phyloP scores from a whole-genome alignment of 768 basidiomycete species.

The Basidioascus undulatus region DNA sequence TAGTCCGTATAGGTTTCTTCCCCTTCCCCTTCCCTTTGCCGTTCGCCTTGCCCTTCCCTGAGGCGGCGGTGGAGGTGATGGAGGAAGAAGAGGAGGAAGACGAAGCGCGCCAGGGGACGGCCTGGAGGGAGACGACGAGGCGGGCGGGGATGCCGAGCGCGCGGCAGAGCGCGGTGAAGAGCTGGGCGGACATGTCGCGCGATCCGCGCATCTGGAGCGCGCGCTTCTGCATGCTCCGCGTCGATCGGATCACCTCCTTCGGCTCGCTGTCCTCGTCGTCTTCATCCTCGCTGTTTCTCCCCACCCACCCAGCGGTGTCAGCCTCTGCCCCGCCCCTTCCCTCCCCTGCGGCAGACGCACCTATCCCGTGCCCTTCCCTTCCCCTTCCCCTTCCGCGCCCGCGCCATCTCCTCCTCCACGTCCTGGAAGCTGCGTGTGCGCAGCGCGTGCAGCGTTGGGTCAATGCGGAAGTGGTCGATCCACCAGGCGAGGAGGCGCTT shows the following conservation, averaged over 20 bases:
- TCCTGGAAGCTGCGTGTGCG: neutral
- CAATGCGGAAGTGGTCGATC: slow-evolving; percentile 38
- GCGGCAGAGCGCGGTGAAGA: slow-evolving; percentile 75
- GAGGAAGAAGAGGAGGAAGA: neutral
- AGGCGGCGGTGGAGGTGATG: neutral
- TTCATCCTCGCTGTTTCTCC: no score
- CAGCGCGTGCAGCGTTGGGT: slow-evolving; percentile 9
- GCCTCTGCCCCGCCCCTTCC: neutral
- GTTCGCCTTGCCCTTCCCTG: slow-evolving; percentile 3
- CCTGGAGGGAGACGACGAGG: slow-evolving; percentile 70
- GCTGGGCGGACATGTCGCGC: slow-evolving; percentile 63
- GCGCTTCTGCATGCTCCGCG: neutral
- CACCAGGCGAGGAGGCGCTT: slow-evolving; percentile 62
- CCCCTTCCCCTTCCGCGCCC: neutral
- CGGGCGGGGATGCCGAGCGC: slow-evolving; percentile 66
- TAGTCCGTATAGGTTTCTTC: no score
- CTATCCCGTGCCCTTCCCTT: neutral
- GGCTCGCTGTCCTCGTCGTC: no score
- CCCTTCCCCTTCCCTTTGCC: slow-evolving; percentile 19
- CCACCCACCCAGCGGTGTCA: no score
- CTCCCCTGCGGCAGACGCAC: no score
- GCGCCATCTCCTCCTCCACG: neutral
- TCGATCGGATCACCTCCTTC: no score
- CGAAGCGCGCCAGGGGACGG: slow-evolving; percentile 71
- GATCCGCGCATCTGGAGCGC: slow-evolving; percentile 54